Conservation (phyloP, 2,329 filamentous ascomycete species). For the Epicoccum sorghinum region DNA sequence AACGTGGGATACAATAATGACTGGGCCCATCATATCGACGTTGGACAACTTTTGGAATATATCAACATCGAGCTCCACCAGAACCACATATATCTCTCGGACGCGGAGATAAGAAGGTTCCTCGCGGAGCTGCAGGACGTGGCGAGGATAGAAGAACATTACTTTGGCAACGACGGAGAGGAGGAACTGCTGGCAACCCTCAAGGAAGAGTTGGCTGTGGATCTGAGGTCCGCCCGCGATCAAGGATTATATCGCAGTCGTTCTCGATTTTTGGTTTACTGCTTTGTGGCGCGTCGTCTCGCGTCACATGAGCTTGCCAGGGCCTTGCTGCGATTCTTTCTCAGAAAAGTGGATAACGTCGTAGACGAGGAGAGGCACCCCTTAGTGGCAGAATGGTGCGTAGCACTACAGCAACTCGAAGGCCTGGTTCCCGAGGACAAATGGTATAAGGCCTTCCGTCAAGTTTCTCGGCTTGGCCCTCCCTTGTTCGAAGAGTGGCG, state of each 20-base stretch:
- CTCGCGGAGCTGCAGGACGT: not conserved
- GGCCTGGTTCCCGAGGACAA: not conserved
- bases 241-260: constrained; percentile 6
- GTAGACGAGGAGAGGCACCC: not conserved
- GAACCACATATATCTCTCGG: not conserved
- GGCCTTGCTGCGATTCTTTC: constrained; percentile 1
- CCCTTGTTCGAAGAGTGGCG: constrained; percentile 6
- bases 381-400: constrained; percentile 1
- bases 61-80: not conserved
- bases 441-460: not conserved
- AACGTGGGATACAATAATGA: not conserved
- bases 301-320: not conserved
- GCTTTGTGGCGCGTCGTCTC: not conserved
- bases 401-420: not conserved
- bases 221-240: not conserved
- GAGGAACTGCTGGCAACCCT: not conserved
- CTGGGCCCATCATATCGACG: not conserved
- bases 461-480: not conserved
- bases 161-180: not conserved
- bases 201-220: not conserved
- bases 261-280: constrained; percentile 1
- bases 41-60: not conserved
- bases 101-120: not conserved
- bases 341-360: not conserved
- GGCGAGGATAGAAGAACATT: not conserved